These are phyloP conservation scores for Hibiscus tridactylites DNA, from an alignment of 345 rosid species.

Conservation along the genomic window DNA sequence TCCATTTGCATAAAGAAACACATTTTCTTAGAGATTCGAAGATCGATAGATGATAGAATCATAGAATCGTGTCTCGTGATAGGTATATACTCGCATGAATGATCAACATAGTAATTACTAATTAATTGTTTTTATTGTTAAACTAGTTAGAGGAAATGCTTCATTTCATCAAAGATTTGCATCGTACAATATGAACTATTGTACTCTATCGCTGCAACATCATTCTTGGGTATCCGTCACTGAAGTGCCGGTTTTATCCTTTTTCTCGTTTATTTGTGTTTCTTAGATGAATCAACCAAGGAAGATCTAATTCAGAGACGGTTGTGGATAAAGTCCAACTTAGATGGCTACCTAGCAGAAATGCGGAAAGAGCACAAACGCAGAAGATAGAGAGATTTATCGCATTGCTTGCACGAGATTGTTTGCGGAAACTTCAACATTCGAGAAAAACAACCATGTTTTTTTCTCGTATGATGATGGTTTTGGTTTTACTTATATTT, in stretches of 20 bases:
- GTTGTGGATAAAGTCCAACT: constrained; percentile 73
- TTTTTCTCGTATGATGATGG: neutral
- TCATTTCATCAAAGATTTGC: neutral
- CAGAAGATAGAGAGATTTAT: constrained; percentile 47
- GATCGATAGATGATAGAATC: neutral
- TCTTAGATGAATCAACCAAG: constrained; percentile 58
- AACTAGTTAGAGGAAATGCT: neutral
- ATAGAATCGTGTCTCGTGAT: neutral
- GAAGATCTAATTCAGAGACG: constrained; percentile 66
- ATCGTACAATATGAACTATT: neutral
- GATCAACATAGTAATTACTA: neutral
- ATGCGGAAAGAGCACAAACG: constrained; percentile 82
- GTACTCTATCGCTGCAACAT: neutral
- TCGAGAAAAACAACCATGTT: neutral
- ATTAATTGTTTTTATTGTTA: neutral
- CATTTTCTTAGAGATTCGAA: neutral
- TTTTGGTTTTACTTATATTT: neutral
- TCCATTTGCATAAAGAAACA: neutral
- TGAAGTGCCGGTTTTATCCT: neutral
- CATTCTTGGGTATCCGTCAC: neutral
- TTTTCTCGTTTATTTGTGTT: neutral
- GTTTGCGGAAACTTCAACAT: neutral
- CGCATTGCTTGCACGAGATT: neutral
- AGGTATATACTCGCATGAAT: neutral
- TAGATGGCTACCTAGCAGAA: constrained; percentile 63